phyloP scores from a whole-genome alignment of 192 early-diverging fungal genomes.

The Neocallimastix lanati region DNA sequence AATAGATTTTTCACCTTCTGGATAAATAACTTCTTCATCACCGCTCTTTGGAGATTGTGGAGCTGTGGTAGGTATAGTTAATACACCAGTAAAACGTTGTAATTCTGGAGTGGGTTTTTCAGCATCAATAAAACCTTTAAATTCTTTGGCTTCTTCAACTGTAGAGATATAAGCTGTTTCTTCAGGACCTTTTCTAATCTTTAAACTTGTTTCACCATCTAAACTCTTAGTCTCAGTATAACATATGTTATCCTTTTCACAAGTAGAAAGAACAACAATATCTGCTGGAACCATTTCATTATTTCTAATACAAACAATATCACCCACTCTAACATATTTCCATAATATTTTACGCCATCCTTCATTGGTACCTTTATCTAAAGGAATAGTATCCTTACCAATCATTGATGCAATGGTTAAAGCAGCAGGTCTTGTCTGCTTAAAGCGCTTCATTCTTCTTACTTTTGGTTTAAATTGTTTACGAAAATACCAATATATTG shows the following conservation, averaged over 20 bases:
- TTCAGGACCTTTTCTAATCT: conserved; percentile 52
- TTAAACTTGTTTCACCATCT: conserved; percentile 96
- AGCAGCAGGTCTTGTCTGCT: neutral
- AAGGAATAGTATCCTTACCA: neutral
- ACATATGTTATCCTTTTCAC: conserved; percentile 64
- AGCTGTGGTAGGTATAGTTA: conserved; percentile 3
- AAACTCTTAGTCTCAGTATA: conserved; percentile 95
- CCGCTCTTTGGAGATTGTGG: neutral
- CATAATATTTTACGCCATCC: conserved; percentile 27
- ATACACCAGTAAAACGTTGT: conserved; percentile 70
- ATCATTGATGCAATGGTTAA: neutral
- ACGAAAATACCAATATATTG: neutral
- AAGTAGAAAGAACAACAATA: conserved; percentile 65
- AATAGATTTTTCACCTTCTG: conserved; percentile 12
- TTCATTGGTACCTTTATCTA: neutral
- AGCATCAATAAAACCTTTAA: conserved; percentile 41
- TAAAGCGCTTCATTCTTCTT: neutral
- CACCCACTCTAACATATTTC: conserved; percentile 74
- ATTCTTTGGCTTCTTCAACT: conserved; percentile 33
- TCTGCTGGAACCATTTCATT: conserved; percentile 84
- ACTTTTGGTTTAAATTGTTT: neutral
- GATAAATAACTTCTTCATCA: neutral
- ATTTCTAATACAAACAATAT: conserved; percentile 64
- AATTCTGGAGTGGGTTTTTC: conserved; percentile 75
- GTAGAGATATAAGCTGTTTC: conserved; percentile 22